Base-by-base conservation (phyloP, 495 filamentous ascomycete species). In the Jackrogersella minutella region DNA sequence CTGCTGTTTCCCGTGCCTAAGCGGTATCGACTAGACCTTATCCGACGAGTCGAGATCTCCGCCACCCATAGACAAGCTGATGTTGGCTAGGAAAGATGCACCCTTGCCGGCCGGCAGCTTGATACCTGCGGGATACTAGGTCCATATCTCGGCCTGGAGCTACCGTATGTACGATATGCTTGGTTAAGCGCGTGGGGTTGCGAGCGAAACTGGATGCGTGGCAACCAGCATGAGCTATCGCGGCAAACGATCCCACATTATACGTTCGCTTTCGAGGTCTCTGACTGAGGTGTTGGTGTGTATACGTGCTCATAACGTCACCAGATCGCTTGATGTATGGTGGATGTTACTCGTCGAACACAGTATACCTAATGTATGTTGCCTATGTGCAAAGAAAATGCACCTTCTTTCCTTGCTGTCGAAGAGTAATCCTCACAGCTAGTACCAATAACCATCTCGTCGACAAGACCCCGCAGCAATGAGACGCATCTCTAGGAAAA, bases 121-220 rank as follows among this genome's bases (percentile, higher is more conserved):
- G 1, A 37, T 33, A 6, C 44, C 44, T 34, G 13, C n/a, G 41
- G 21, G 7, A 46, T 55, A 33, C 13, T 24, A 34, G 14, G 36
- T 26, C 39, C 21, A n/a, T 50, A 4, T 43, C 31, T 54, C 19
- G 4, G 24, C 41, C 31, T 40, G 5, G 28, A 34, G 28, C 14
- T 36, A 17, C 30, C 43, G 24, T 41, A 36, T 44, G 24, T 41
- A 36, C 37, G 34, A 39, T 39, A 58, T 52, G 14, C 64, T 21
- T 47, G 53, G 31, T 11, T 63, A 63, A 47, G 64, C 64, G 60
- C 60, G 58, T 31, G 59, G 46, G 60, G 58, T 40, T 53, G 39
- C 28, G 37, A 62, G 37, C 39, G 31, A 62, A 46, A 40, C 44
- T 57, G 50, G 57, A 49, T 58, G 39, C 54, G 34, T 53, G 53